phyloP scores from a whole-genome alignment of 768 basidiomycete genomes.

The Podaxis sp. region DNA sequence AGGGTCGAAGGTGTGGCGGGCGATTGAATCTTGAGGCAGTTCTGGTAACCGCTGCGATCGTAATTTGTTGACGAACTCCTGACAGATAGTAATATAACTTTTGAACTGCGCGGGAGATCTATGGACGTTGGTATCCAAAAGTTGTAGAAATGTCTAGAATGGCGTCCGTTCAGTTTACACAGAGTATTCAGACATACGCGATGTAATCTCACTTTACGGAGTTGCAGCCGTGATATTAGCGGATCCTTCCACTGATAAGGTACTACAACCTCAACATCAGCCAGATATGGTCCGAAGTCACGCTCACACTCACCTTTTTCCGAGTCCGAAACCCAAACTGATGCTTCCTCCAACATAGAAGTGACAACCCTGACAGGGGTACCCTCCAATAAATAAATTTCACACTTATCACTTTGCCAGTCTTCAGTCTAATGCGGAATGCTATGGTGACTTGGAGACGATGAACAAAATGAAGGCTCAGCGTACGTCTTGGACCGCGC shows the following conservation, averaged over 20 bases:
- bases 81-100: slow-evolving; percentile 34
- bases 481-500: slow-evolving; percentile 73
- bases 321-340: slow-evolving; percentile 50
- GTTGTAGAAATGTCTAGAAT: slow-evolving; percentile 43
- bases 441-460: neutral
- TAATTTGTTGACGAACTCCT: slow-evolving; percentile 36
- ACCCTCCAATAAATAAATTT: slow-evolving; percentile 68
- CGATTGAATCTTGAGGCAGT: slow-evolving; percentile 40
- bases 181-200: neutral
- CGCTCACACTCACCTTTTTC: slow-evolving; percentile 30
- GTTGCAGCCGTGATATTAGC: slow-evolving; percentile 44
- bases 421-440: slow-evolving; percentile 61
- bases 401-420: slow-evolving; percentile 88
- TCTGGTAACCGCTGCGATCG: slow-evolving; percentile 31
- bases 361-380: slow-evolving; percentile 51
- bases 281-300: neutral
- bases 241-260: slow-evolving; percentile 45
- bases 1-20: slow-evolving; percentile 58
- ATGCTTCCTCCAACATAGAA: slow-evolving; percentile 54
- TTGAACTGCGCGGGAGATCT: slow-evolving; percentile 32
- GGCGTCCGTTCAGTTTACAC: neutral
- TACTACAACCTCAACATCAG: slow-evolving; percentile 25
- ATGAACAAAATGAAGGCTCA: slow-evolving; percentile 11
- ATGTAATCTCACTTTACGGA: slow-evolving; percentile 48
- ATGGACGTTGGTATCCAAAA: slow-evolving; percentile 39